Conservation (phyloP, 805 yeast genomes). For the Yarrowia keelungensis region DNA sequence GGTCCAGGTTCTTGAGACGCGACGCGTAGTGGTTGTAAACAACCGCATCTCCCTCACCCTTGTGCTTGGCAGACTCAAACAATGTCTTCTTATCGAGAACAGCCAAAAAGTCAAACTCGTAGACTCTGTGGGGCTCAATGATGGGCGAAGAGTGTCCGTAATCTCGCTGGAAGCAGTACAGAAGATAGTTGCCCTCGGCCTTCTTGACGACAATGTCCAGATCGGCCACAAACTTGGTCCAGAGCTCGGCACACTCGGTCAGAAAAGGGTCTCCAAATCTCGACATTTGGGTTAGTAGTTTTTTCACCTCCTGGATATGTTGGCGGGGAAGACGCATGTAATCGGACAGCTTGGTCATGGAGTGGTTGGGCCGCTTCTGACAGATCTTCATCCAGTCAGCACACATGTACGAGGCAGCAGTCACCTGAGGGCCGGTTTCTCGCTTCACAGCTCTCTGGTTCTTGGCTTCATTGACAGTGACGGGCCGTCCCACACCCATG, state of each 20-base stretch:
- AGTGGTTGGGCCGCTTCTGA: constrained; percentile 1
- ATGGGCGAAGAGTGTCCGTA: constrained; percentile 20
- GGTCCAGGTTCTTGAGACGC: constrained; percentile 9
- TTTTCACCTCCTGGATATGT: constrained; percentile 13
- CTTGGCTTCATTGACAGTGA: constrained; percentile 20
- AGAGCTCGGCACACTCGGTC: constrained; percentile 12
- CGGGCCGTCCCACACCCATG: constrained; percentile 23
- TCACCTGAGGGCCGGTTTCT: constrained; percentile 8
- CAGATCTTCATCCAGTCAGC: constrained; percentile 25
- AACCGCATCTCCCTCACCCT: constrained; percentile 15
- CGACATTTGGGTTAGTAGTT: constrained; percentile 17
- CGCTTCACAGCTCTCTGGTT: constrained; percentile 1
- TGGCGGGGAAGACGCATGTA: constrained; percentile 19
- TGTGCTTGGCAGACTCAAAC: constrained; percentile 21
- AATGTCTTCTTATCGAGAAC: constrained; percentile 9
- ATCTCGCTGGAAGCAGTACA: constrained; percentile 22
- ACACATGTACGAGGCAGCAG: constrained; percentile 21
- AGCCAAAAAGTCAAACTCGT: constrained; percentile 20
- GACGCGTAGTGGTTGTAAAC: constrained; percentile 1
- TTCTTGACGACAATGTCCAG: constrained; percentile 7
- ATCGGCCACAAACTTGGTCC: constrained; percentile 23
- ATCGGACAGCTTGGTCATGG: constrained; percentile 6
- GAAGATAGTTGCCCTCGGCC: constrained; percentile 24
- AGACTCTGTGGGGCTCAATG: constrained; percentile 13
- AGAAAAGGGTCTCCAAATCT: constrained; percentile 21